These are phyloP conservation scores for Ashbya aceris DNA, from an alignment of 1,139 yeast species.

Conservation along the genomic window DNA sequence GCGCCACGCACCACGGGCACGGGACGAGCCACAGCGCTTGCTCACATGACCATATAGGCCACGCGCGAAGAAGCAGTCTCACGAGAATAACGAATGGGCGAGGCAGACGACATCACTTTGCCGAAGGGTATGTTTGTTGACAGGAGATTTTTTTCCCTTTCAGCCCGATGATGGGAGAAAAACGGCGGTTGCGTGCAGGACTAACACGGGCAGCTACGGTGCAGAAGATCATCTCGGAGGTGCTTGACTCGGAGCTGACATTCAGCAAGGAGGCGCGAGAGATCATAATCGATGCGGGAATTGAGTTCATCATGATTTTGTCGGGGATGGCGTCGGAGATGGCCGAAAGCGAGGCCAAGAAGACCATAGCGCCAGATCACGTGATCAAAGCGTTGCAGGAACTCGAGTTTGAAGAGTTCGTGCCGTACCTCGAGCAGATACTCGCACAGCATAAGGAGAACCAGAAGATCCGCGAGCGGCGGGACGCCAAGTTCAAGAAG, in stretches of 20 bases:
- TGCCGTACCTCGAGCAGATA: conserved; percentile 74
- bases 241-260: conserved; percentile 69
- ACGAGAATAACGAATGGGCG: conserved; percentile 6
- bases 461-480: conserved; percentile 80
- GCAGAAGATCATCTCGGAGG: conserved; percentile 85
- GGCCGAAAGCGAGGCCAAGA: conserved; percentile 92
- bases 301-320: conserved; percentile 88
- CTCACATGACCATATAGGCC: not conserved
- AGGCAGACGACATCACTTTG: conserved; percentile 27
- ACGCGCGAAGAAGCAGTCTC: not conserved
- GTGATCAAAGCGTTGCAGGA: conserved; percentile 85
- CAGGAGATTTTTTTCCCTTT: not conserved
- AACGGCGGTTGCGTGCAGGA: not conserved
- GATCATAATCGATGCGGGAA: conserved; percentile 90
- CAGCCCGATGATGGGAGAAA: not conserved
- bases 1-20: not conserved
- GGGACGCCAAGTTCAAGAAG: conserved; percentile 86
- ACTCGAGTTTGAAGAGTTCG: conserved; percentile 77
- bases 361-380: conserved; percentile 94
- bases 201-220: conserved; percentile 59
- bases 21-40: not conserved
- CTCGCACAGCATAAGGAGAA: conserved; percentile 81
- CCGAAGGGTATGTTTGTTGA: conserved; percentile 26
- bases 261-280: conserved; percentile 93
- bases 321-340: conserved; percentile 92